Conservation (phyloP, 108 stramenopile genomes). For the Cyclostephanos invisitatus region DNA sequence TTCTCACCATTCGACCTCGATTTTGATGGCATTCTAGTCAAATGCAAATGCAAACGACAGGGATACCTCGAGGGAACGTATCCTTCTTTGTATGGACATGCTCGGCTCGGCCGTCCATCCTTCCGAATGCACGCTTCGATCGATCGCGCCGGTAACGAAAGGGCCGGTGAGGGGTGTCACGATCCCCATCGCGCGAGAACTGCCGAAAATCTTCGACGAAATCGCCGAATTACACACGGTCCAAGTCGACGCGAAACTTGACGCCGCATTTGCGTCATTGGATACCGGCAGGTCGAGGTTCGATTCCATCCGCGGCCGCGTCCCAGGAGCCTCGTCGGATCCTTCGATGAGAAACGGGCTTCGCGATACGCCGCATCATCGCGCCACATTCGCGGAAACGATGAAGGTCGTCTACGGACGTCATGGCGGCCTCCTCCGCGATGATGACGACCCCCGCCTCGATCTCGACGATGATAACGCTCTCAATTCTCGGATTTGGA, state of each 20-base stretch:
- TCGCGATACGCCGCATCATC: not conserved
- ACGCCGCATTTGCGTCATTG: conserved; percentile 7
- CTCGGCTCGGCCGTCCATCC: conserved; percentile 33
- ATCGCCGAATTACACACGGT: conserved; percentile 1
- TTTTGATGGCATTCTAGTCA: not conserved
- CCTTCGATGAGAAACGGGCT: too few relatives aligned
- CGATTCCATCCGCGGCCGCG: not conserved
- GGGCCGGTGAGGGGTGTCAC: conserved; percentile 24
- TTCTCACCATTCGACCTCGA: not conserved
- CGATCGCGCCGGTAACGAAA: conserved; percentile 28
- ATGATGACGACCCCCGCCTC: not conserved
- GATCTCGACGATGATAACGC: not conserved
- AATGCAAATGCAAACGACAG: not conserved
- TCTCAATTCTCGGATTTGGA: conserved; percentile 6
- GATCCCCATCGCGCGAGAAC: conserved; percentile 2
- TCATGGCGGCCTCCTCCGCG: not conserved
- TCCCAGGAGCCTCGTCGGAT: not conserved
- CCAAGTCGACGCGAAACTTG: not conserved
- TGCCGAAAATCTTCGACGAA: not conserved
- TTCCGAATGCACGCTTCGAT: conserved; percentile 31
- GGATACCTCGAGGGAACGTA: conserved; percentile 1
- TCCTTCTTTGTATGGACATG: conserved; percentile 4
- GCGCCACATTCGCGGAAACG: conserved; percentile 1
- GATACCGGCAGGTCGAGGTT: conserved; percentile 24
- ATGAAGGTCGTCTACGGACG: conserved; percentile 11